Base-by-base conservation (phyloP, 139 green algal species). In the Pseudopediastrum boryanum region DNA sequence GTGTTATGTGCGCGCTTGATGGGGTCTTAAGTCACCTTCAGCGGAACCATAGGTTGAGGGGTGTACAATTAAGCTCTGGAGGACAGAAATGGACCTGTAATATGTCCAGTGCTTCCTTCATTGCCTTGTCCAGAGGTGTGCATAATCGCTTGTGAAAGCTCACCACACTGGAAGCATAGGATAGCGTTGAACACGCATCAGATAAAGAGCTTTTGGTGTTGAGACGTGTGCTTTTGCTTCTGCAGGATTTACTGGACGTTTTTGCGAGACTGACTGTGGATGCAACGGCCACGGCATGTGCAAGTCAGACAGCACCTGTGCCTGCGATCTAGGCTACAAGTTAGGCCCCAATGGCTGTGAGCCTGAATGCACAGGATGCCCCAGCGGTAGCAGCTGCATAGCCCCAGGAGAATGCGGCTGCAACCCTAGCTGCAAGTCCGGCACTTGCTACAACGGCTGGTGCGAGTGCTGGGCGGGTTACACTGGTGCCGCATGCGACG, bases 401-500 rank as follows among this genome's bases (percentile, higher is more conserved):
- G 79, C 68, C 3, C 79, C 79, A 39, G 63, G 63, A 21, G 79
- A 84, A 62, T 80, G 62, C 35, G 79, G 71, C 50, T 84, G 79
- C 39, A 12, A 29, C 2, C n/a, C 59, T 3, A 7, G 6, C 2
- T 84, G 79, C 71, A 51, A 71, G 51, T 76, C 75, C 39, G 79
- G 79, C 39, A 58, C 29, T 1, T 84, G 79, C 63, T 71, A 75
- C 21, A 52, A 80, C 48, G 79, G 71, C 38, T 8, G 33, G 29
- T 84, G 79, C 63, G 56, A 69, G 21, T 84, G 79, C 63, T 84
- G 71, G 71, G 79, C 71, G 2, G 79, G 52, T 43, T 70, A 48
- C 5, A 48, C 16, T 29, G 76, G 48, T 8, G 31, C 13, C 4
- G 66, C 42, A 8, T 51, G 52, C 7, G 10, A 36, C 16, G 16